phyloP scores from a whole-genome alignment of 2,329 filamentous ascomycete genomes.

The Aureobasidium sp. region DNA sequence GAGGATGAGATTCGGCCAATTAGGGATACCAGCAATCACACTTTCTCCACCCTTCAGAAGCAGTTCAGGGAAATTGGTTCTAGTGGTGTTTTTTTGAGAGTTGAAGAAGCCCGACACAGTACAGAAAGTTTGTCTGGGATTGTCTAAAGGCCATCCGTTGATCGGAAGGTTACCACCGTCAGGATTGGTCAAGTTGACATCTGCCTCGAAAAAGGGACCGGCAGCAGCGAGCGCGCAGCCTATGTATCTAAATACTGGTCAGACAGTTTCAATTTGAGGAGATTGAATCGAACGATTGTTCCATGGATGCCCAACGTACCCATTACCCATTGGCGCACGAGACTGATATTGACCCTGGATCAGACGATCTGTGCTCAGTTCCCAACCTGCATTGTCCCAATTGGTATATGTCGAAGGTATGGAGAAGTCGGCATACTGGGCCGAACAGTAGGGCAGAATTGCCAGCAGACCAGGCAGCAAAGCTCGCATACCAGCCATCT shows the following conservation, averaged over 20 bases:
- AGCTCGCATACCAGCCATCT: not conserved
- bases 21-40: conserved; percentile 64
- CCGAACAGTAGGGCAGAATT: not conserved
- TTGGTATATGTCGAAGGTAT: conserved; percentile 34
- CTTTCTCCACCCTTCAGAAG: conserved; percentile 63
- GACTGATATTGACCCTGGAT: conserved; percentile 55
- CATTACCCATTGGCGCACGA: conserved; percentile 55
- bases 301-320: conserved; percentile 23
- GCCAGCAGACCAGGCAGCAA: conserved; percentile 4
- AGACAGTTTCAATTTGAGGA: not conserved
- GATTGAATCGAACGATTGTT: too few species aligned
- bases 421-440: conserved; percentile 18
- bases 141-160: conserved; percentile 60
- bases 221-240: conserved; percentile 57
- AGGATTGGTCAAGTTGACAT: conserved; percentile 48
- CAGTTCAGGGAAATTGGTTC: conserved; percentile 61
- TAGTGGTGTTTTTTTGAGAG: conserved; percentile 50
- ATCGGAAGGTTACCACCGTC: conserved; percentile 31
- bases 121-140: conserved; percentile 56
- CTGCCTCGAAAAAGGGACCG: conserved; percentile 57
- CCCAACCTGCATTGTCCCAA: conserved; percentile 55
- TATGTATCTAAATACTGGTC: conserved; percentile 38
- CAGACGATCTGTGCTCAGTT: conserved; percentile 46
- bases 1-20: conserved; percentile 57
- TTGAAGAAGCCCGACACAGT: conserved; percentile 64